Percentiles rank a stretch among this genome's conserved stretches.
These are phyloP conservation scores for Tetradesmus obliquus DNA, from an alignment of 139 green algal genomes.

Conservation along the genomic window DNA sequence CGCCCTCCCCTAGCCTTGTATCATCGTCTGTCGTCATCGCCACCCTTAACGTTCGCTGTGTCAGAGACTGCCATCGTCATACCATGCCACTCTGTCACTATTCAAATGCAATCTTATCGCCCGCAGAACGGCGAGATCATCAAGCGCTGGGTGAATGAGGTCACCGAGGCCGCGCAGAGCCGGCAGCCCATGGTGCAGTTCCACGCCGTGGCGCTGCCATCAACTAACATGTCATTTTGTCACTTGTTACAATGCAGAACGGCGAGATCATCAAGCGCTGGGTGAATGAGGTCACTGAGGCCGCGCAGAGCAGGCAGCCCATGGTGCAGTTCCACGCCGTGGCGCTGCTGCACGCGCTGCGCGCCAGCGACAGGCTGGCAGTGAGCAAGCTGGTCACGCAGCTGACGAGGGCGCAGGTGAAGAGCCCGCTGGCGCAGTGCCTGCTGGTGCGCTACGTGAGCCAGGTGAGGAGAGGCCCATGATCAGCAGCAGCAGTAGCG, in stretches of 20 bases:
- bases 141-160: slow-evolving; percentile 94
- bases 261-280: slow-evolving; percentile 97
- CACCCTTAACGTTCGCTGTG: not conserved
- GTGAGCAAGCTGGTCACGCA: slow-evolving; percentile 97
- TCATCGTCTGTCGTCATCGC: not conserved
- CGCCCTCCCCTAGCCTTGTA: too few relatives aligned
- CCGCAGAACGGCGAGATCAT: slow-evolving; percentile 91
- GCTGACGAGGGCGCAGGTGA: slow-evolving; percentile 84
- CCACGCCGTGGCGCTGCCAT: slow-evolving; percentile 92
- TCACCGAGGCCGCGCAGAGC: slow-evolving; percentile 91
- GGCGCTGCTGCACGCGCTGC: slow-evolving; percentile 93
- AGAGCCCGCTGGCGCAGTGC: slow-evolving; percentile 95
- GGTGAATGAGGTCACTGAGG: slow-evolving; percentile 92
- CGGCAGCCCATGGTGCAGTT: slow-evolving; percentile 97
- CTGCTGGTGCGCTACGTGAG: slow-evolving; percentile 93
- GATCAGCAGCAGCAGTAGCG: not conserved
- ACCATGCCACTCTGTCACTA: not conserved
- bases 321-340: slow-evolving; percentile 99
- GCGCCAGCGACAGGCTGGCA: slow-evolving; percentile 91
- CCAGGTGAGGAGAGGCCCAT: slow-evolving; percentile 68
- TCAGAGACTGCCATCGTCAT: not conserved
- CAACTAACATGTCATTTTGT: slow-evolving; percentile 75
- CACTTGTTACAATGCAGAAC: slow-evolving; percentile 73
- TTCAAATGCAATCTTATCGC: too few relatives aligned
- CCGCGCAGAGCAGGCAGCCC: slow-evolving; percentile 85